phyloP scores from a whole-genome alignment of 2,329 filamentous ascomycete genomes.

The Colletotrichum tropicale region DNA sequence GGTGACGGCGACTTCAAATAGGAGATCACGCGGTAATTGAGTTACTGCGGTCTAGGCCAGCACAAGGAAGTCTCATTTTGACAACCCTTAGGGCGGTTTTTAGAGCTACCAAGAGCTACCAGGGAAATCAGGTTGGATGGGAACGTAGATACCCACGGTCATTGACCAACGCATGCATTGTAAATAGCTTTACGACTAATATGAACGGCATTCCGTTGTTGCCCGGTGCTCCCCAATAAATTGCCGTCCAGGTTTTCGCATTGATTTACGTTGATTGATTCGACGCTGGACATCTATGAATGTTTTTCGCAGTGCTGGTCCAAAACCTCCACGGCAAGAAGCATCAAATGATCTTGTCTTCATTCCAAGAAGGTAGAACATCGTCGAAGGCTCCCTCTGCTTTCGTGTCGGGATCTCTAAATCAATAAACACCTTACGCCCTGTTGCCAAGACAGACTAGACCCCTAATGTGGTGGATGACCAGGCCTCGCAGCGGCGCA shows the following conservation, averaged over 20 bases:
- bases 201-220: neutral
- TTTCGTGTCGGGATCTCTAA: neutral
- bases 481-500: neutral
- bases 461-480: neutral
- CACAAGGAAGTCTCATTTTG: neutral
- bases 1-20: neutral
- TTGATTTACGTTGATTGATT: accelerated
- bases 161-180: accelerated
- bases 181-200: neutral
- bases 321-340: accelerated
- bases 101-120: too few species aligned
- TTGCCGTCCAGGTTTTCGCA: accelerated
- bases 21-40: accelerated
- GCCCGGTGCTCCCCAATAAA: accelerated
- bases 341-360: accelerated
- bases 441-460: neutral
- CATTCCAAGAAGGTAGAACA: neutral
- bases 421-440: neutral
- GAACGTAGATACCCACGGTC: neutral
- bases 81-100: too few species aligned
- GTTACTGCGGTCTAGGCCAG: neutral
- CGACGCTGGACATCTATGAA: accelerated
- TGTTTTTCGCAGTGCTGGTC: accelerated
- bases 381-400: too few species aligned
- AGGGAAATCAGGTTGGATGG: accelerated